Conservation (phyloP, 2,329 filamentous ascomycete species). For the Cryphonectria radicalis region DNA sequence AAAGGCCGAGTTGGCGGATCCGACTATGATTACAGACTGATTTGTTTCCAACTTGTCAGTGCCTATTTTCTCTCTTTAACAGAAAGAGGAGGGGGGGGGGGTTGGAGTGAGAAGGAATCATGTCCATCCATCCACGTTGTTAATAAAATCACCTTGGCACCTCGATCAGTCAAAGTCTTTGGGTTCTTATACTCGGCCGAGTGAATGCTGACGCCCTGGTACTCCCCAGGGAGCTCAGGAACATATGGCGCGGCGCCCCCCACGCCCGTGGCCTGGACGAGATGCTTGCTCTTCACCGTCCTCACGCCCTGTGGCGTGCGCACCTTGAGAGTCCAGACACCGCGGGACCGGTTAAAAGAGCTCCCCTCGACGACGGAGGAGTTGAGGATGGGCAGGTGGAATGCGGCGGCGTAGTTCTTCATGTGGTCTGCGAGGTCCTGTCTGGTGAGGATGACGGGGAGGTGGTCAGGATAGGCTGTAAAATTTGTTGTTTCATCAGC, state of each 20-base stretch:
- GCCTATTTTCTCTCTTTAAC: background rate
- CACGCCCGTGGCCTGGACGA: constrained; percentile 54
- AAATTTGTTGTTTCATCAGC: background rate
- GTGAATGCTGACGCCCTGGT: constrained; percentile 50
- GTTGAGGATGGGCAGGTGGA: constrained; percentile 53
- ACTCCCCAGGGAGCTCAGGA: constrained; percentile 46
- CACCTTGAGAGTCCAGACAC: constrained; percentile 45
- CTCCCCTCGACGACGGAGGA: constrained; percentile 44
- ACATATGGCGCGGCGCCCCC: constrained; percentile 45
- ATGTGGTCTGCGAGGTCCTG: constrained; percentile 55
- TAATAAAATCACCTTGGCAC: constrained; percentile 27
- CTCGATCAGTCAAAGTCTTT: constrained; percentile 32
- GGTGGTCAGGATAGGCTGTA: constrained; percentile 45
- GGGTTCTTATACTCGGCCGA: constrained; percentile 48
- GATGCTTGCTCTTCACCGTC: constrained; percentile 44
- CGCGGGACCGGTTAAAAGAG: constrained; percentile 42
- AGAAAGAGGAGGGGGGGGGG: too few relatives aligned
- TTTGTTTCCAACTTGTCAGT: background rate
- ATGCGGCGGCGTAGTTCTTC: constrained; percentile 51
- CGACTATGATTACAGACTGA: constrained; percentile 40
- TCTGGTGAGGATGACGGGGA: constrained; percentile 48
- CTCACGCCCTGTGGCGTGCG: constrained; percentile 32
- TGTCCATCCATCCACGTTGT: too few relatives aligned
- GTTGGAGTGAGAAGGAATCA: too few relatives aligned
- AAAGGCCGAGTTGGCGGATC: constrained; percentile 49